These are phyloP conservation scores for Gleditsia sinensis DNA, from an alignment of 306 rosid species.

Conservation along the genomic window DNA sequence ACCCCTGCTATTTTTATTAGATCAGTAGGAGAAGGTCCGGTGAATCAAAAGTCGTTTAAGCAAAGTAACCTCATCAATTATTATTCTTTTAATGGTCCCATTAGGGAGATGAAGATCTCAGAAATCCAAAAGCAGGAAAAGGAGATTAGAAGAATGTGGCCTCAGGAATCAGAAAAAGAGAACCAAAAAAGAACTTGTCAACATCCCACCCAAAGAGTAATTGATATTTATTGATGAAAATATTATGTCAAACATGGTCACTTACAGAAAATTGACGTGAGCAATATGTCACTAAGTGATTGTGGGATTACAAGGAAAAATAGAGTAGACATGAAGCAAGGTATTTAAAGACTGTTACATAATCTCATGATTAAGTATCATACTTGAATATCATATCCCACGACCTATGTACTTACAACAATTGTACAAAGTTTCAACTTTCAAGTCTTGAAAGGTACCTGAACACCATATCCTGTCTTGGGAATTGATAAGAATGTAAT, in stretches of 20 bases:
- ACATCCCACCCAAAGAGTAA: constrained; percentile 54
- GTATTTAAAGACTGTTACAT: constrained; percentile 14
- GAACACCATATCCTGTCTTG: background rate
- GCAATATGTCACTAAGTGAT: constrained; percentile 54
- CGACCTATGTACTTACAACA: constrained; percentile 2
- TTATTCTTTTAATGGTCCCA: constrained; percentile 64
- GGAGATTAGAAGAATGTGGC: constrained; percentile 80
- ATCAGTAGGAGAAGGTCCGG: constrained; percentile 56
- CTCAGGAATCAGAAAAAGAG: constrained; percentile 81
- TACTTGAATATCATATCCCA: constrained; percentile 10
- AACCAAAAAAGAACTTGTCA: constrained; percentile 79
- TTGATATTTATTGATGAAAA: constrained; percentile 35
- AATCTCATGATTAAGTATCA: too few species aligned
- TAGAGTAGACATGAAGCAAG: constrained; percentile 28
- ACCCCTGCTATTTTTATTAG: constrained; percentile 48
- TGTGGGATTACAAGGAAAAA: constrained; percentile 9
- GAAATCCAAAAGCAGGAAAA: constrained; percentile 55
- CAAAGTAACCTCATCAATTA: constrained; percentile 64
- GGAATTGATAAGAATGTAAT: constrained; percentile 20
- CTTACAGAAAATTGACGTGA: constrained; percentile 47
- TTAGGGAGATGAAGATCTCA: constrained; percentile 51
- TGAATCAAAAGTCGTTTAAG: constrained; percentile 69
- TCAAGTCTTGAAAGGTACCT: constrained; percentile 34
- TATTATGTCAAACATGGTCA: constrained; percentile 16
- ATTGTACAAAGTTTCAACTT: constrained; percentile 18